Conservation (phyloP, 2,329 filamentous ascomycete genomes). For the Stagonosporopsis vannaccii region DNA sequence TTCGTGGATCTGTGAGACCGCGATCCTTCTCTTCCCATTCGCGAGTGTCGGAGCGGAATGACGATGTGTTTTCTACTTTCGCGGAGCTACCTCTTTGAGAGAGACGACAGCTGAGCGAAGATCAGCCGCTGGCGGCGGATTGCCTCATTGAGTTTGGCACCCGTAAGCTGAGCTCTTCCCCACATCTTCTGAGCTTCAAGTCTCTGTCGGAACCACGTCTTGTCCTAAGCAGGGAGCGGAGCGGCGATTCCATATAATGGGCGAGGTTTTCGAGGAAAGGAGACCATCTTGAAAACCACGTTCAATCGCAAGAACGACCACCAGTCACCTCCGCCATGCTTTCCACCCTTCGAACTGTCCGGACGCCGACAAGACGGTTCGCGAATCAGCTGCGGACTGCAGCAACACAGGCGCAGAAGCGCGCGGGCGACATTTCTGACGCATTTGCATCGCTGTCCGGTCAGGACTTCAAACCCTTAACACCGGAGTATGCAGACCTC, state of each 20-base stretch:
- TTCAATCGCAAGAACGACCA: constrained; percentile 2
- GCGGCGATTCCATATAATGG: constrained; percentile 31
- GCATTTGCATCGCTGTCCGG: constrained; percentile 59
- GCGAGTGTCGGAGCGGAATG: constrained; percentile 21
- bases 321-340: constrained; percentile 34
- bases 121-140: constrained; percentile 19
- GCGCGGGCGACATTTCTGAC: constrained; percentile 59
- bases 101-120: constrained; percentile 12
- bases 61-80: constrained; percentile 20
- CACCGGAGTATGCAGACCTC: constrained; percentile 55
- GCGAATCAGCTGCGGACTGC: constrained; percentile 36
- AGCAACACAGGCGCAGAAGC: constrained; percentile 50
- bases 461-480: constrained; percentile 54
- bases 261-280: constrained; percentile 16
- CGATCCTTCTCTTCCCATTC: constrained; percentile 24
- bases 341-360: constrained; percentile 37
- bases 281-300: constrained; percentile 18
- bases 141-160: constrained; percentile 28
- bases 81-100: constrained; percentile 29
- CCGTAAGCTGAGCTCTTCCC: constrained; percentile 27
- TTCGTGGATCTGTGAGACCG: background rate
- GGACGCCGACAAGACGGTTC: constrained; percentile 29
- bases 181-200: constrained; percentile 19
- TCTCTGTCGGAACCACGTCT: constrained; percentile 28
- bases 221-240: constrained; percentile 9